phyloP scores from a whole-genome alignment of 768 basidiomycete species.

The Hortiboletus campestris region DNA sequence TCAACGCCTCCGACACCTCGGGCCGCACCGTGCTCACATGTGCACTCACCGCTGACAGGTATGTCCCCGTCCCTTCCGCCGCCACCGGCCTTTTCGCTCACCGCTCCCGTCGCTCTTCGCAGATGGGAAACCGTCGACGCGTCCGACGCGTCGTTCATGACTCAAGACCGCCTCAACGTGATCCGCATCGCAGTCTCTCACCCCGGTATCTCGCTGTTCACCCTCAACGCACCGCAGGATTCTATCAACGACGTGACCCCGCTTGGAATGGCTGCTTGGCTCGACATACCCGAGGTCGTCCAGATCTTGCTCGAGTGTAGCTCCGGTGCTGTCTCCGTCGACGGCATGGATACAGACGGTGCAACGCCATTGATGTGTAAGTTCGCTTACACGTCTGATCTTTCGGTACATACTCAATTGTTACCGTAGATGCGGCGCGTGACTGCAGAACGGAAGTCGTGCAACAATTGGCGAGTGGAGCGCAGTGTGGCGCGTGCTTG shows the following conservation, averaged over 20 bases:
- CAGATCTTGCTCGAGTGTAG: conserved; percentile 62
- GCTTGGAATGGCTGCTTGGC: conserved; percentile 76
- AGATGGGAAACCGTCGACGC: conserved; percentile 73
- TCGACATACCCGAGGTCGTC: conserved; percentile 62
- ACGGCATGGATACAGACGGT: conserved; percentile 71
- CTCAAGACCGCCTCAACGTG: conserved; percentile 51
- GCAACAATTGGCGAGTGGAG: conserved; percentile 53
- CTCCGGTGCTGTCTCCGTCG: conserved; percentile 60
- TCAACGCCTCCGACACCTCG: conserved; percentile 59
- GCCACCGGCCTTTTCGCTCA: conserved; percentile 5
- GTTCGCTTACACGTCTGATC: conserved; percentile 25
- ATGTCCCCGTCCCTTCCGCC: conserved; percentile 19
- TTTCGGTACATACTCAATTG: neutral
- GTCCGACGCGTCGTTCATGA: conserved; percentile 68
- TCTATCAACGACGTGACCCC: conserved; percentile 74
- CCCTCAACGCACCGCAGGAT: conserved; percentile 70
- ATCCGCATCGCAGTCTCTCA: conserved; percentile 56
- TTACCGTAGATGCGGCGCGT: conserved; percentile 66
- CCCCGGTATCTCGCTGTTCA: conserved; percentile 60
- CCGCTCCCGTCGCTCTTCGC: neutral
- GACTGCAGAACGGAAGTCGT: conserved; percentile 72
- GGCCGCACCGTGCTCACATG: conserved; percentile 67
- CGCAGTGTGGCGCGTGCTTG: neutral
- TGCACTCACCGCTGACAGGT: conserved; percentile 73
- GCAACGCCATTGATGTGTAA: conserved; percentile 85